Evolutionary conservation across 2,329 filamentous ascomycete genomes (phyloP).

Genomic region (Pleoardoris graminearum): DNA sequence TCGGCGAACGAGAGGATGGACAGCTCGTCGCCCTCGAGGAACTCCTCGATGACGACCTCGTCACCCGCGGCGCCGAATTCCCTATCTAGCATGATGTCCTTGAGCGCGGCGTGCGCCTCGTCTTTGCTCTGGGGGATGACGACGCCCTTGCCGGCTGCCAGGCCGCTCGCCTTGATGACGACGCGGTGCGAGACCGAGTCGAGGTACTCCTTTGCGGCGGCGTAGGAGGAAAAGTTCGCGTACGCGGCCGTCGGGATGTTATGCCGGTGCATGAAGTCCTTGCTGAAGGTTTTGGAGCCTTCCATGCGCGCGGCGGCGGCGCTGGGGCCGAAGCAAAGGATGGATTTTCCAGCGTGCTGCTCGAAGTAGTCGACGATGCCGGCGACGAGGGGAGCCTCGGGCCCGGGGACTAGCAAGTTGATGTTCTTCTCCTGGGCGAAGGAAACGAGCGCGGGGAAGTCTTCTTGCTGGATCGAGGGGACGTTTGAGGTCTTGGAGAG

Average conservation of each 20-base stretch:
- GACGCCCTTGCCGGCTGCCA: slow-evolving; percentile 94
- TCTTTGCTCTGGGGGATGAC: slow-evolving; percentile 81
- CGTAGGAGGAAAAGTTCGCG: slow-evolving; percentile 81
- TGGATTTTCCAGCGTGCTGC: slow-evolving; percentile 52
- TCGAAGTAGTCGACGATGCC: slow-evolving; percentile 86
- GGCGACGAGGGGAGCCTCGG: slow-evolving; percentile 90
- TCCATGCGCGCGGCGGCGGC: slow-evolving; percentile 86
- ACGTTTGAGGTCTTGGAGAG: slow-evolving; percentile 73
- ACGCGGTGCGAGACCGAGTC: slow-evolving; percentile 41
- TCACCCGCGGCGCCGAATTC: slow-evolving; percentile 86
- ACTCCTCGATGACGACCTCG: slow-evolving; percentile 95
- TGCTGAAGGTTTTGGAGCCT: slow-evolving; percentile 95
- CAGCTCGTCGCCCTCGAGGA: slow-evolving; percentile 86
- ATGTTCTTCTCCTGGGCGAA: slow-evolving; percentile 74
- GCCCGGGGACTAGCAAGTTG: slow-evolving; percentile 85
- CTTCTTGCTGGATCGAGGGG: slow-evolving; percentile 67
- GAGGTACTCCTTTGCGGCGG: slow-evolving; percentile 73
- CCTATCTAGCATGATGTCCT: slow-evolving; percentile 86
- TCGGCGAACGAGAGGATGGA: slow-evolving; percentile 92
- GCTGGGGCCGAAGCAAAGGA: slow-evolving; percentile 83
- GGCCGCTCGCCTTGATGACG: slow-evolving; percentile 90
- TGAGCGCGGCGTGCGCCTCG: slow-evolving; percentile 79
- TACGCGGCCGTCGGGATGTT: slow-evolving; percentile 89
- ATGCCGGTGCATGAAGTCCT: slow-evolving; percentile 95
- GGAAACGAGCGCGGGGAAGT: slow-evolving; percentile 76